Base-by-base conservation (phyloP, 768 basidiomycete species). In the Cystobasidium onofrii region DNA sequence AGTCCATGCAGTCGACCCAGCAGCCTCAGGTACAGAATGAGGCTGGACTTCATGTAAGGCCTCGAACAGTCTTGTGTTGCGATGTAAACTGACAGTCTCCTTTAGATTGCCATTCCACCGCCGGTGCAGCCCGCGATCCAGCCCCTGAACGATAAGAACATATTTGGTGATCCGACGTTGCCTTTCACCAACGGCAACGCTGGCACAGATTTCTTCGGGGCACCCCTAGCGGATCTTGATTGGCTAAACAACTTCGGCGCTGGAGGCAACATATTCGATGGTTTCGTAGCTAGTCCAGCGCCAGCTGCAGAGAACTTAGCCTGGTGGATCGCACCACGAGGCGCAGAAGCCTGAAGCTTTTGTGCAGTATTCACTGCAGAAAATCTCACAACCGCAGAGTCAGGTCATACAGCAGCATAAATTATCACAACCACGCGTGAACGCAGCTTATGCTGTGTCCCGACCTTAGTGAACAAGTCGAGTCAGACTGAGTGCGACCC, bases 191-290 rank as follows among this genome's bases (percentile, higher is more conserved):
- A 60, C 33, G 57, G 57, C 25, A 60, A 12, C 33, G 57, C 57
- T 29, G 57, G 25, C 6, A 27, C 23, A 17, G 57, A 60, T 20
- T 60, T 60, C 57, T 60, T 60, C 57, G 57, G 57, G 25, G 57
- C 57, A 20, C 57, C 57, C 15, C 25, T 60, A 29, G 9, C 57
- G 3, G 57, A 60, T 34, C 23, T 60, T 25, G 57, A 60, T 27
- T 60, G 57, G 57, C 57, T 60, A 1, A 34, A 27, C 33, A 60
- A 60, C 31, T 60, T 60, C 57, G 57, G 57, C 10, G 57, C 25
- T 60, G 57, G 57, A 9, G 57, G 57, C 13, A 60, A 60, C 57
- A 60, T 60, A 60, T 60, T 60, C 23, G 57, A 60, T 29, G 57
- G 57, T 6, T 60, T 60, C 27, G 57, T 60, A 3, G 57, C 12